phyloP scores from a whole-genome alignment of 2,329 filamentous ascomycete genomes.

The Colletotrichum cereale region DNA sequence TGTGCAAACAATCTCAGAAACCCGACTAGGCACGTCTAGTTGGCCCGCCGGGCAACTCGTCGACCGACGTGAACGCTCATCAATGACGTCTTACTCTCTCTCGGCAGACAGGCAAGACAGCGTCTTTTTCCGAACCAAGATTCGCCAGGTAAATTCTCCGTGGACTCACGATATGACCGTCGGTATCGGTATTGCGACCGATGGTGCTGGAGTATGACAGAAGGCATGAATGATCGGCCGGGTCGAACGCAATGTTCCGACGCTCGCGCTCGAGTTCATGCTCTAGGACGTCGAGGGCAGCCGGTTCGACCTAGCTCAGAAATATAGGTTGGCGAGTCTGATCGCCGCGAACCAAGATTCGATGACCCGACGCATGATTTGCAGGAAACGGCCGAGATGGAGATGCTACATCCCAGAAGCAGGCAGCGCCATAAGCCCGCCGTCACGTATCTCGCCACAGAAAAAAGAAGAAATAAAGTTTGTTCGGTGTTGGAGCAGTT shows the following conservation, averaged over 20 bases:
- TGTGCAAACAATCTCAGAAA: fast-evolving
- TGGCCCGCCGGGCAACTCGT: background rate
- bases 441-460: background rate
- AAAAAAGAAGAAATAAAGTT: too few relatives aligned
- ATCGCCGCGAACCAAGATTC: background rate
- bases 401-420: background rate
- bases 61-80: background rate
- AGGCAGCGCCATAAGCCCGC: background rate
- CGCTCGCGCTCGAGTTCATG: background rate
- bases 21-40: background rate
- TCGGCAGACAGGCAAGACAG: background rate
- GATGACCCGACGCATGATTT: background rate
- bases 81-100: background rate
- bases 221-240: background rate
- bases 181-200: background rate
- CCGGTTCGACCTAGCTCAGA: background rate
- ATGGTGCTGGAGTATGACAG: too few relatives aligned
- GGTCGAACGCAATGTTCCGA: too few relatives aligned
- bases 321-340: background rate
- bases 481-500: background rate
- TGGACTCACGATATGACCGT: background rate
- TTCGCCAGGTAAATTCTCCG: background rate
- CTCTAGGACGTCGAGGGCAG: background rate
- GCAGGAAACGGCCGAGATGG: background rate
- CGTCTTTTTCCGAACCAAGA: background rate